A percentile compares a stretch with the other conserved stretches of the same genome.
These are phyloP conservation scores for Cladosporium sp. DNA, from an alignment of 2,329 filamentous ascomycete species.

Conservation along the genomic window DNA sequence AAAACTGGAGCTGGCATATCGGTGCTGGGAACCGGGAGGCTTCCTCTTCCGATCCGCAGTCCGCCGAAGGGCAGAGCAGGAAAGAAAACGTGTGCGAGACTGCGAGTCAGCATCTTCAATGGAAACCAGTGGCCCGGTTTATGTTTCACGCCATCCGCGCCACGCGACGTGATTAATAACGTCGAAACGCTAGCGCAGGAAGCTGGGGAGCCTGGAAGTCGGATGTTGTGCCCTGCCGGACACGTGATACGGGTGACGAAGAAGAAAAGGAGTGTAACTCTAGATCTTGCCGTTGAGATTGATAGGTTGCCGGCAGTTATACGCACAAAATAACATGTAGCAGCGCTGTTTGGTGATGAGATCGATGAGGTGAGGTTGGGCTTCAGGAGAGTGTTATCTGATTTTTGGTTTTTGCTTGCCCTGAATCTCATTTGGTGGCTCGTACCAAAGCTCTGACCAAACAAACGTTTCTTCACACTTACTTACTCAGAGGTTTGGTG, in stretches of 20 bases:
- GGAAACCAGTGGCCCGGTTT: neutral
- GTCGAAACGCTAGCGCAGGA: conserved; percentile 12
- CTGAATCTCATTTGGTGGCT: too few species aligned
- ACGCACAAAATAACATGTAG: neutral
- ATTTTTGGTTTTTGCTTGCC: neutral
- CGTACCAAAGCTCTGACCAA: too few species aligned
- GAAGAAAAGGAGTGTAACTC: neutral
- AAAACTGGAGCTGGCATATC: neutral
- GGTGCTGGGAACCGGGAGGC: neutral
- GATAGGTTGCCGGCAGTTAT: neutral
- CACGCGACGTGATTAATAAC: neutral
- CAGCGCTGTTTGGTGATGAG: neutral
- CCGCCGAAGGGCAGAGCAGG: neutral
- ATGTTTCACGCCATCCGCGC: conserved; percentile 14
- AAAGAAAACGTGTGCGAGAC: neutral
- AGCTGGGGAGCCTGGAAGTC: neutral
- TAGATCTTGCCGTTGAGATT: neutral
- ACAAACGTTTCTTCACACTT: too few species aligned
- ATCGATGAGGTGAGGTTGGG: neutral
- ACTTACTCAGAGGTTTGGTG: too few species aligned
- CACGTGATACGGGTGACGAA: neutral
- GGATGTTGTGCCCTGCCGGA: neutral
- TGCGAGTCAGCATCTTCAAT: neutral
- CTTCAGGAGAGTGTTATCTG: neutral
- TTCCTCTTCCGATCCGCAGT: neutral